These are phyloP conservation scores for Verticillium albo-atrum DNA, from an alignment of 2,329 filamentous ascomycete genomes.

Conservation along the genomic window DNA sequence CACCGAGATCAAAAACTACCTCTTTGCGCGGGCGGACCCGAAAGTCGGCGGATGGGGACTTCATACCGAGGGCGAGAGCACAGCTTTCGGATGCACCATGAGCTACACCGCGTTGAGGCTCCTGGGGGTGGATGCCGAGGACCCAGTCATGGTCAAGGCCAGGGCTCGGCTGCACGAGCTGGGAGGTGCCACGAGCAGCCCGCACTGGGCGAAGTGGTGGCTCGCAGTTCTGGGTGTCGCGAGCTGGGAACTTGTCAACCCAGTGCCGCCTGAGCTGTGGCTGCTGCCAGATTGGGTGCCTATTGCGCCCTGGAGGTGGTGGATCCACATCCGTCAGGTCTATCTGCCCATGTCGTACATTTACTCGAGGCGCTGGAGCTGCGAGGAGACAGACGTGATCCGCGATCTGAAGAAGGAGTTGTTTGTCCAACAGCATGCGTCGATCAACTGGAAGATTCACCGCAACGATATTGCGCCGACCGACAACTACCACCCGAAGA, in stretches of 20 bases:
- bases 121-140: constrained; percentile 77
- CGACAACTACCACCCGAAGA: constrained; percentile 94
- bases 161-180: constrained; percentile 77
- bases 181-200: constrained; percentile 76
- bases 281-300: constrained; percentile 87
- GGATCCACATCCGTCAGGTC: constrained; percentile 98
- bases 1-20: constrained; percentile 87
- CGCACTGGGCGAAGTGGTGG: constrained; percentile 99
- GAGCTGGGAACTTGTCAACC: constrained; percentile 91
- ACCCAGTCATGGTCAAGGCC: constrained; percentile 81
- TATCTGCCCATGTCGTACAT: constrained; percentile 89
- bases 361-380: constrained; percentile 77
- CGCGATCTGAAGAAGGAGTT: constrained; percentile 73
- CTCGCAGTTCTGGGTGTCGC: constrained; percentile 77
- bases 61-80: constrained; percentile 90
- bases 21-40: constrained; percentile 78
- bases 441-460: constrained; percentile 72
- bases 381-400: constrained; percentile 70
- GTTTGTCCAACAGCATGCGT: constrained; percentile 71
- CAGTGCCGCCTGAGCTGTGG: constrained; percentile 91
- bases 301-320: constrained; percentile 90
- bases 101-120: constrained; percentile 82
- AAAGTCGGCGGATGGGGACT: constrained; percentile 96
- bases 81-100: constrained; percentile 83
- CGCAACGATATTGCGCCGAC: constrained; percentile 74